phyloP scores from a whole-genome alignment of 192 early-diverging fungal genomes.

The Umbelopsis sp. region DNA sequence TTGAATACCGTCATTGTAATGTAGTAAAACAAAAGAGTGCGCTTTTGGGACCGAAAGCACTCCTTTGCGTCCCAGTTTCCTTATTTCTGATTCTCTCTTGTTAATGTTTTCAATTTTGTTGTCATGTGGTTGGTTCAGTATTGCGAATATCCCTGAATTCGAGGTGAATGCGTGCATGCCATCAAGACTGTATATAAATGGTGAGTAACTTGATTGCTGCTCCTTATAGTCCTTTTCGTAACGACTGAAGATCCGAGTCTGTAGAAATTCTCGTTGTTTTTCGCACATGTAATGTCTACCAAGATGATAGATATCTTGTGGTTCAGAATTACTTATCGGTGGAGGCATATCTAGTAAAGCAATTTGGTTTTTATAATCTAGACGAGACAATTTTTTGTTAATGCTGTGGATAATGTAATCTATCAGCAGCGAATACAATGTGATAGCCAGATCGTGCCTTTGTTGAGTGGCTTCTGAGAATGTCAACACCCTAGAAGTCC shows the following conservation, averaged over 20 bases:
- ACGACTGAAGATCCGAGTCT: conserved; percentile 67
- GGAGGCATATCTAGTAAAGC: conserved; percentile 75
- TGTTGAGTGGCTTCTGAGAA: conserved; percentile 67
- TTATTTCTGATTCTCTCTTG: no score
- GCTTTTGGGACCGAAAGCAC: neutral
- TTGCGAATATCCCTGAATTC: conserved; percentile 69
- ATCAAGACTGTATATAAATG: conserved; percentile 56
- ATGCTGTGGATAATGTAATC: conserved; percentile 80
- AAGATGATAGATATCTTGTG: conserved; percentile 66
- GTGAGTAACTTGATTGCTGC: conserved; percentile 57
- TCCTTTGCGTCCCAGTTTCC: no score
- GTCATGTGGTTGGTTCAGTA: conserved; percentile 40
- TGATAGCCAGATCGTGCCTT: conserved; percentile 68
- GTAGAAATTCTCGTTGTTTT: conserved; percentile 72
- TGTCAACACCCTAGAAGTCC: conserved; percentile 81
- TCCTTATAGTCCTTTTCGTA: conserved; percentile 55
- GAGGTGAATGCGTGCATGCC: conserved; percentile 71
- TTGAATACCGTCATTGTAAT: neutral
- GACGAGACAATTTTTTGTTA: conserved; percentile 75
- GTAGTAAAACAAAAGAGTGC: neutral
- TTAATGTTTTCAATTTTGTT: neutral
- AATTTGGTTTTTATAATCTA: conserved; percentile 69
- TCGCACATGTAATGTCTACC: conserved; percentile 83
- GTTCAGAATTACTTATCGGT: neutral
- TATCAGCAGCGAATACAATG: conserved; percentile 81